A percentile compares a stretch with the other conserved stretches of the same genome.
Conservation (phyloP, 192 early-diverging fungal species). For the Irineochytrium annulatum region DNA sequence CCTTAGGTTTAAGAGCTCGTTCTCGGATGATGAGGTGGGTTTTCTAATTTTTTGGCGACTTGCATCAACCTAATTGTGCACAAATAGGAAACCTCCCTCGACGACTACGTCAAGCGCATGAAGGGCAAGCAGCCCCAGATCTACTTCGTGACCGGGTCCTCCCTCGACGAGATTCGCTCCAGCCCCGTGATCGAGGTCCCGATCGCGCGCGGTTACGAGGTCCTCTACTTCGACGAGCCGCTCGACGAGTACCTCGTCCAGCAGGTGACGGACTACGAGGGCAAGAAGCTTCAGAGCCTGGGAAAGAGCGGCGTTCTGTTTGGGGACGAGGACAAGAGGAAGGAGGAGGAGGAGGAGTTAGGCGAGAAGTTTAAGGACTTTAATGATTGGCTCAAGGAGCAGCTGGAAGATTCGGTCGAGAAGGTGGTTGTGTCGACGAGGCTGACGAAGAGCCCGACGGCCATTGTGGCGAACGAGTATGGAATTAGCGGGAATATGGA, state of each 20-base stretch:
- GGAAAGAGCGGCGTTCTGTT: slow-evolving; percentile 48
- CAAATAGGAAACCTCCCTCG: slow-evolving; percentile 53
- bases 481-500: slow-evolving; percentile 47
- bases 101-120: slow-evolving; percentile 84
- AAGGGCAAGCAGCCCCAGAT: slow-evolving; percentile 86
- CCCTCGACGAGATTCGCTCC: slow-evolving; percentile 62
- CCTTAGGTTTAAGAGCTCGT: slow-evolving; percentile 75
- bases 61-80: neutral
- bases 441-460: slow-evolving; percentile 72
- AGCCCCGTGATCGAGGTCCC: slow-evolving; percentile 93
- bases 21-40: slow-evolving; percentile 9
- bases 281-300: slow-evolving; percentile 67
- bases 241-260: slow-evolving; percentile 52
- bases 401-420: slow-evolving; percentile 35
- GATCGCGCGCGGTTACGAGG: slow-evolving; percentile 45
- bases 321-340: slow-evolving; percentile 46
- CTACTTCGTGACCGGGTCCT: slow-evolving; percentile 73
- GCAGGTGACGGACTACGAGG: slow-evolving; percentile 55
- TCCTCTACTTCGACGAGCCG: slow-evolving; percentile 57
- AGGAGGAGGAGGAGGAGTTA: slow-evolving; percentile 16
- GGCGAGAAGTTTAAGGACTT: slow-evolving; percentile 47
- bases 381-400: slow-evolving; percentile 33
- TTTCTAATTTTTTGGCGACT: neutral
- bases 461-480: slow-evolving; percentile 51
- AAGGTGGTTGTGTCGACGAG: slow-evolving; percentile 66